phyloP scores from a whole-genome alignment of 306 rosid genomes.

The Gleditsia sinensis region DNA sequence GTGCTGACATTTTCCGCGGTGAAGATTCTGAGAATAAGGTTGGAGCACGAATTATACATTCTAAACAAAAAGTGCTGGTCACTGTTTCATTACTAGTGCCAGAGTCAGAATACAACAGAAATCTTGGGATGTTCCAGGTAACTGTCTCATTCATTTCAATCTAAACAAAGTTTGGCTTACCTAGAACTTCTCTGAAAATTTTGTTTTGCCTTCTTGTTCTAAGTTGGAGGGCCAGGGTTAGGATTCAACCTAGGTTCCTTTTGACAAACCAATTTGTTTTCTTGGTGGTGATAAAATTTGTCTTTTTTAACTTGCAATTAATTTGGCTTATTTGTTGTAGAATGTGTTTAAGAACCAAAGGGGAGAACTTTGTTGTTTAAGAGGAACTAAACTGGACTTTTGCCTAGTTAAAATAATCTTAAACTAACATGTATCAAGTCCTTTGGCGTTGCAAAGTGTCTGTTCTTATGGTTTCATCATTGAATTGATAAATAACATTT shows the following conservation, averaged over 20 bases:
- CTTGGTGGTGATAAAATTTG: not conserved
- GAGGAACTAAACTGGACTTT: not conserved
- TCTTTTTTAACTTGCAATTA: not conserved
- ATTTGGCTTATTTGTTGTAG: not conserved
- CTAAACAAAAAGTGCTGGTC: slow-evolving; percentile 55
- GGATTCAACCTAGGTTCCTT: not conserved
- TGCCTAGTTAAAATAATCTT: not conserved
- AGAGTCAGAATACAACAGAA: slow-evolving; percentile 83
- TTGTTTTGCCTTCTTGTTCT: slow-evolving; percentile 25
- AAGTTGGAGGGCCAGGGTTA: not conserved
- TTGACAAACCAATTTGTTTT: not conserved
- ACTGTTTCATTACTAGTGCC: slow-evolving; percentile 70
- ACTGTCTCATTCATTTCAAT: slow-evolving; percentile 22
- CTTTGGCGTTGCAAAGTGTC: not conserved
- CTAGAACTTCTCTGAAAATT: not conserved
- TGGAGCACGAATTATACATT: slow-evolving; percentile 51
- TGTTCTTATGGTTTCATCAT: not conserved
- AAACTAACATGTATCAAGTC: not conserved
- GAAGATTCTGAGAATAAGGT: slow-evolving; percentile 34
- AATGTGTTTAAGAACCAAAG: not conserved
- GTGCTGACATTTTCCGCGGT: slow-evolving; percentile 46
- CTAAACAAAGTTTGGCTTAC: not conserved
- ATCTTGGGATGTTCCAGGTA: slow-evolving; percentile 97
- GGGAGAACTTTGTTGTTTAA: not conserved
- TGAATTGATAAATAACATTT: not conserved